phyloP scores from a whole-genome alignment of 2,329 filamentous ascomycete species.

The Drechslerella coelobrocha region DNA sequence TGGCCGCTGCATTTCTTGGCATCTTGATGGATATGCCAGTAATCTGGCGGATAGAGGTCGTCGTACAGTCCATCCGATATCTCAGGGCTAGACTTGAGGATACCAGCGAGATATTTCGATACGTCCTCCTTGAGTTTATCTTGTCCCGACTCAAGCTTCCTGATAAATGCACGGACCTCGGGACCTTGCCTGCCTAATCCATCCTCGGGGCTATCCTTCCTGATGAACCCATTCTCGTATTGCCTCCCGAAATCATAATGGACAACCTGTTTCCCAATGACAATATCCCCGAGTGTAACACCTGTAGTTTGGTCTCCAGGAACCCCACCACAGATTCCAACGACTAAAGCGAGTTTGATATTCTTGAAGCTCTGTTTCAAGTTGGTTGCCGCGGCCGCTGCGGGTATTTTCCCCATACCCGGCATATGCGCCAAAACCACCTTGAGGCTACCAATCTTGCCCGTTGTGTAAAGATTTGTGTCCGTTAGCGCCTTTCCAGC shows the following conservation, averaged over 20 bases:
- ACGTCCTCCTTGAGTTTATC: conserved; percentile 47
- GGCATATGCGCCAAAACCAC: conserved; percentile 57
- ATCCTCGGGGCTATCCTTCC: conserved; percentile 51
- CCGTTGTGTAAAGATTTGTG: conserved; percentile 56
- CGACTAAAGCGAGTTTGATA: conserved; percentile 56
- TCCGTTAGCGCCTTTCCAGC: conserved; percentile 44
- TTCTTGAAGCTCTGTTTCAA: conserved; percentile 56
- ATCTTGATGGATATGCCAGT: conserved; percentile 22
- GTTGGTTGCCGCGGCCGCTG: conserved; percentile 52
- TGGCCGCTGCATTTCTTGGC: not conserved
- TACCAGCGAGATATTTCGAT: conserved; percentile 2
- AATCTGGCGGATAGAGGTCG: conserved; percentile 4
- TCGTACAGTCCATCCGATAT: not conserved
- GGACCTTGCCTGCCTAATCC: conserved; percentile 48
- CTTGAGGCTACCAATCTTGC: conserved; percentile 56
- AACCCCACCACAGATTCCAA: conserved; percentile 58
- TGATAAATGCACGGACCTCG: conserved; percentile 55
- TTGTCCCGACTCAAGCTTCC: conserved; percentile 46
- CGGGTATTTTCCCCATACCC: conserved; percentile 54
- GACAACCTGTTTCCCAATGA: conserved; percentile 53
- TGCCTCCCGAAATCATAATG: conserved; percentile 54
- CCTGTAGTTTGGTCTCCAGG: conserved; percentile 48
- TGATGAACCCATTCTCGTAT: conserved; percentile 35
- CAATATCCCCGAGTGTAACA: conserved; percentile 40
- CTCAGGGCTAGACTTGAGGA: conserved; percentile 44